Conservation (phyloP, 441 rosid species). For the Metrosideros polymorpha region DNA sequence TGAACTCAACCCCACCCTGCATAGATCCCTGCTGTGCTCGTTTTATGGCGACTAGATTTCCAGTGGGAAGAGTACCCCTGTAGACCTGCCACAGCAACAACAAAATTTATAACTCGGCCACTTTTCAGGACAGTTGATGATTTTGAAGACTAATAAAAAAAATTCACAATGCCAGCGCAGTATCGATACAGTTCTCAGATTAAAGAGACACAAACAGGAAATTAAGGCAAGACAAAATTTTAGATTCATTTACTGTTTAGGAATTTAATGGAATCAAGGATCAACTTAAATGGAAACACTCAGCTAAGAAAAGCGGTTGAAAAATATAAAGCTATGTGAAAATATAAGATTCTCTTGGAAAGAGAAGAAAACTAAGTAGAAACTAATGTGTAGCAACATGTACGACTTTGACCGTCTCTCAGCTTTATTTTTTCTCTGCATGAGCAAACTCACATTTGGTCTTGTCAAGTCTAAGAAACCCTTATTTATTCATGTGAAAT, state of each 20-base stretch:
- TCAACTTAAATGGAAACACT: not conserved
- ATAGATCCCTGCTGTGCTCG: conserved; percentile 75
- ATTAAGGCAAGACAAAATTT: not conserved
- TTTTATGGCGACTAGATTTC: conserved; percentile 57
- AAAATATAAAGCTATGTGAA: not conserved
- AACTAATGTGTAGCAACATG: not conserved
- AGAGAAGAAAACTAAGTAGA: not conserved
- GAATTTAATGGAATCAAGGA: not conserved
- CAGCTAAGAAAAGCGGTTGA: not conserved
- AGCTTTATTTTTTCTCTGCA: not conserved
- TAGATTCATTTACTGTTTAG: not conserved
- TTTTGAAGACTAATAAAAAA: not conserved
- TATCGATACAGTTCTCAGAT: not conserved
- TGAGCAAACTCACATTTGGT: not conserved
- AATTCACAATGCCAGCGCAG: not conserved
- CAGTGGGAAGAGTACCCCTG: conserved; percentile 55
- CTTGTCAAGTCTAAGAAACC: not conserved
- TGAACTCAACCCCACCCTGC: conserved; percentile 89
- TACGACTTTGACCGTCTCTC: not conserved
- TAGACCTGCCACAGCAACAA: conserved; percentile 45
- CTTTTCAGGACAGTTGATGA: not conserved
- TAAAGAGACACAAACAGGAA: not conserved
- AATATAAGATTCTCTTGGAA: not conserved
- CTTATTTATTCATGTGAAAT: not conserved
- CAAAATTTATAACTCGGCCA: not conserved